Base-by-base conservation (phyloP, 1,284 basidiomycete genomes). In the Sporisorium iseilematis-ciliati region DNA sequence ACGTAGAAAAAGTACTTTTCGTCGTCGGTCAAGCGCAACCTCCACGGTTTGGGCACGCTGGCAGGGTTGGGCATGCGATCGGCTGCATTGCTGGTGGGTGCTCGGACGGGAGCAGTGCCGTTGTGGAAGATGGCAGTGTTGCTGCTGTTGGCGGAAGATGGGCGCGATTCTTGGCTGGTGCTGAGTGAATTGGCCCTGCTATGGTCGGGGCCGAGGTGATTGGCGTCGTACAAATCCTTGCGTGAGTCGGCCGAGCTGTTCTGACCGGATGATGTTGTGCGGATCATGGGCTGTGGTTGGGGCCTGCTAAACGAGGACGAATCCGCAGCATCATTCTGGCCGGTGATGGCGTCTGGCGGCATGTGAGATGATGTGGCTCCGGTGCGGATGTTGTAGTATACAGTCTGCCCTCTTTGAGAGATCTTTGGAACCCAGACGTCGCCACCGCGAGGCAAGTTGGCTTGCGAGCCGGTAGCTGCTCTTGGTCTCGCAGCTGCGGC, bases 301-400 rank as follows among this genome's bases (percentile, higher is more conserved):
- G 41, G 26, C 26, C 53, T 46, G 65, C 45, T 63, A 4, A 50
- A 52, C 11, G 51, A 61, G 18, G 50, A 59, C 11, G 40, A 23
- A 11, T 48, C 53, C 21, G 54, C 41, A 12, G 26, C 53, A 6
- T 59, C 31, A 14, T 18, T 20, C 11, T 50, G 45, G 10, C 63
- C 41, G 21, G 40, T 41, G n/a, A 42, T 51, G 43, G 31, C 42
- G 6, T 68, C 57, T 4, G 61, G 18, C 4, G 95, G 95, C 42
- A 97, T 87, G 79, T 97, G 93, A 80, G 90, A 90, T 14, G 93
- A 91, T 42, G 90, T 91, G 82, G 95, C 91, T 40, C 94, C 94
- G 2, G 95, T 97, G 76, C 92, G 89, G 0, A 92, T 92, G 82
- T 98, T 98, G 77, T 93, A 90, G 86, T 97, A 98, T 88, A 91